Evolutionary conservation across 768 basidiomycete genomes (phyloP).

Genomic region (Leccinum fibrillosum): DNA sequence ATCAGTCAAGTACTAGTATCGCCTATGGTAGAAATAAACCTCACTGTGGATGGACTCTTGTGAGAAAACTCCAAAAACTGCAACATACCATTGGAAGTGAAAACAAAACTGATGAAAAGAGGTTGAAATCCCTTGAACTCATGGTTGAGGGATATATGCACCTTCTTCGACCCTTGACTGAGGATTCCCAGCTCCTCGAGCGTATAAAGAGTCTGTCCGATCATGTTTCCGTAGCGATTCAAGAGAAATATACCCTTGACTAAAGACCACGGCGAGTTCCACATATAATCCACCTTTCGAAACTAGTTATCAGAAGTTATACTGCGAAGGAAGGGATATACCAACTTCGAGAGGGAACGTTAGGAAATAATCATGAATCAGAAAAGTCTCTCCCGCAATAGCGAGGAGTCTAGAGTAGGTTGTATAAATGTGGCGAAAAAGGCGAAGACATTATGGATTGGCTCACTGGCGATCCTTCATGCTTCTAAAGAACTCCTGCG

Average conservation of each 20-base stretch:
- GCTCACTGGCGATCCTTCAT: neutral
- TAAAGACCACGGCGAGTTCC: conserved; percentile 1
- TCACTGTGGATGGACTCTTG: conserved; percentile 14
- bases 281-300: conserved; percentile 7
- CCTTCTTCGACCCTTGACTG: conserved; percentile 1
- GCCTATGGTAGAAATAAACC: neutral
- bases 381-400: conserved; percentile 3
- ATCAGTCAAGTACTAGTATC: neutral
- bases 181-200: conserved; percentile 15
- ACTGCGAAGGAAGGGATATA: neutral
- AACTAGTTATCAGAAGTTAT: neutral
- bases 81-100: neutral
- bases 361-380: conserved; percentile 8
- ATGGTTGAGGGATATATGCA: neutral
- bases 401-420: neutral
- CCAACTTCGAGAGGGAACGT: conserved; percentile 16
- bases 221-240: conserved; percentile 15
- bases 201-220: conserved; percentile 4
- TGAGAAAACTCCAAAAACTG: neutral
- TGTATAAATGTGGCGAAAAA: neutral
- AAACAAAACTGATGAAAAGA: conserved; percentile 8
- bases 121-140: neutral
- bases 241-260: conserved; percentile 13
- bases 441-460: neutral
- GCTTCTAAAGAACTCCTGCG: neutral